Percentiles rank a stretch among this genome's conserved stretches.
These are phyloP conservation scores for Hypholoma sublateritium DNA, from an alignment of 768 basidiomycete species.

Conservation along the genomic window DNA sequence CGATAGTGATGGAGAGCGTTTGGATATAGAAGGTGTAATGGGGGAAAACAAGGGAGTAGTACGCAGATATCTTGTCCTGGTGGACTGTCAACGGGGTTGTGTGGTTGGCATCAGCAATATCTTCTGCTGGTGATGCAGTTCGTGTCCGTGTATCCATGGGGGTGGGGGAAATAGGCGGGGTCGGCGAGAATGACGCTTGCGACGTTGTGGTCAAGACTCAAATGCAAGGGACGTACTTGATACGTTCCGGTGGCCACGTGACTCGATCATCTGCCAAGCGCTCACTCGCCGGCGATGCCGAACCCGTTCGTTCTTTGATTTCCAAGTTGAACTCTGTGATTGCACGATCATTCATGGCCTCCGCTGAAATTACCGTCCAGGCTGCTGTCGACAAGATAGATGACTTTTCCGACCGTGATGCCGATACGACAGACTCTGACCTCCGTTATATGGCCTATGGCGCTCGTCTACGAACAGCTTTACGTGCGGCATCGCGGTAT, in stretches of 20 bases:
- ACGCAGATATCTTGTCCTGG: conserved; percentile 85
- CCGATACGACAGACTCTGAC: conserved; percentile 66
- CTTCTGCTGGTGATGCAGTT: conserved; percentile 35
- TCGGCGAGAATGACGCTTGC: conserved; percentile 25
- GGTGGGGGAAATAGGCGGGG: conserved; percentile 17
- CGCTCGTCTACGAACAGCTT: conserved; percentile 73
- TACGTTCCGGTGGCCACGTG: conserved; percentile 26
- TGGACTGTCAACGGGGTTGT: conserved; percentile 32
- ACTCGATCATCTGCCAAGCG: conserved; percentile 16
- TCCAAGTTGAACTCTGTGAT: background rate
- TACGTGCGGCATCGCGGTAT: conserved; percentile 70
- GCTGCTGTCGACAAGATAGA: conserved; percentile 51
- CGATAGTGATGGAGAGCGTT: conserved; percentile 92
- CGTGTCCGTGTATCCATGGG: conserved; percentile 45
- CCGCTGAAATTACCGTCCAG: conserved; percentile 34
- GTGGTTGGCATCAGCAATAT: conserved; percentile 22
- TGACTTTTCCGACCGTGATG: conserved; percentile 61
- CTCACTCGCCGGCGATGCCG: conserved; percentile 5
- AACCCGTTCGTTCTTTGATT: conserved; percentile 6
- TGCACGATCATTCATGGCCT: conserved; percentile 29
- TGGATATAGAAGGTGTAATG: conserved; percentile 97
- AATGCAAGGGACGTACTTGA: conserved; percentile 13
- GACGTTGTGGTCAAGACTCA: conserved; percentile 23
- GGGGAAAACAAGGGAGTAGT: conserved; percentile 92
- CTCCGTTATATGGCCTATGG: conserved; percentile 76